Percentiles rank a stretch among this genome's conserved stretches.
Conservation (phyloP, 2,329 filamentous ascomycete genomes). For the Fusarium sp. region DNA sequence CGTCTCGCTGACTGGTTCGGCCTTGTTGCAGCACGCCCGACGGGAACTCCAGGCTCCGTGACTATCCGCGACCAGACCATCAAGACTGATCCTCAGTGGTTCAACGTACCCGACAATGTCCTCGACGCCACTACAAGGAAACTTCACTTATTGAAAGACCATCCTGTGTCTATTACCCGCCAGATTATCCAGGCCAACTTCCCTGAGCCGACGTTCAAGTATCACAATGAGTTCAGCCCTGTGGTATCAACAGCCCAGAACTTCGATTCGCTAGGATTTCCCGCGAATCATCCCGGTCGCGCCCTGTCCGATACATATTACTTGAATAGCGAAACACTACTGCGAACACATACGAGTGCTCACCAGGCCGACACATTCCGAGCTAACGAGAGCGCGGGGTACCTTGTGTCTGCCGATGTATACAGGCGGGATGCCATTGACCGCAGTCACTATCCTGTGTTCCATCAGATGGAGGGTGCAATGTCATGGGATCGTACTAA, state of each 20-base stretch:
- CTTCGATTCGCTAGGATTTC: constrained; percentile 96
- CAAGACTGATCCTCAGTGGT: constrained; percentile 77
- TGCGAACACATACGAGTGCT: constrained; percentile 94
- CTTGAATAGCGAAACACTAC: constrained; percentile 82
- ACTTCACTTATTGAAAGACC: constrained; percentile 90
- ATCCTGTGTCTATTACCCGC: constrained; percentile 90
- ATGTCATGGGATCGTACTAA: constrained; percentile 82
- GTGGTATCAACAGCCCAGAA: constrained; percentile 88
- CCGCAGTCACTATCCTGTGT: constrained; percentile 93
- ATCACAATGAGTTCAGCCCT: constrained; percentile 82
- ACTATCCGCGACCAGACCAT: constrained; percentile 68
- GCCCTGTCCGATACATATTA: constrained; percentile 95
- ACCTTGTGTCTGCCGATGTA: constrained; percentile 92
- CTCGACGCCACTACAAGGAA: constrained; percentile 77
- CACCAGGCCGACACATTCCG: constrained; percentile 88
- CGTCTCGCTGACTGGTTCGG: constrained; percentile 36
- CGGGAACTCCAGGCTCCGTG: constrained; percentile 50
- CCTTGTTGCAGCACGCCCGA: constrained; percentile 30
- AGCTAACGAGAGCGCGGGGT: constrained; percentile 77
- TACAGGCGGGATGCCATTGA: constrained; percentile 96
- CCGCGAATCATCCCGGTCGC: constrained; percentile 86
- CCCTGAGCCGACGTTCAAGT: constrained; percentile 74
- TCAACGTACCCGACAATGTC: constrained; percentile 83
- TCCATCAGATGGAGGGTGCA: constrained; percentile 99
- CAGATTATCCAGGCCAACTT: constrained; percentile 93